Evolutionary conservation across 2,329 filamentous ascomycete species (phyloP).

Genomic region (Fusarium sp.): DNA sequence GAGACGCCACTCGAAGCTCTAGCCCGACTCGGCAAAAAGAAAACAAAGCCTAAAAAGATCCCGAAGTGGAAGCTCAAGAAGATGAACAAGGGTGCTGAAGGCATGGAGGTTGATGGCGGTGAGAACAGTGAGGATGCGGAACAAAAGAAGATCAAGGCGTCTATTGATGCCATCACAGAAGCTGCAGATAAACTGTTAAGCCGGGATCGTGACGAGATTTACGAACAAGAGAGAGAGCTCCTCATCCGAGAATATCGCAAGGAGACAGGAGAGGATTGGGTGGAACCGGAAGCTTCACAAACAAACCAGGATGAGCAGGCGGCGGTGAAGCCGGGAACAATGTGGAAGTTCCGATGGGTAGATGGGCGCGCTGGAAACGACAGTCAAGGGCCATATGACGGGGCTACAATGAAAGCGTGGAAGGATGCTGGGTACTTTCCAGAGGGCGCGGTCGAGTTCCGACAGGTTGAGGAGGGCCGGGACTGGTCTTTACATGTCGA

Average conservation of each 20-base stretch:
- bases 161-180: conserved; percentile 86
- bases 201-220: conserved; percentile 88
- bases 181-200: conserved; percentile 89
- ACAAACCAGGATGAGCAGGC: conserved; percentile 40
- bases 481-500: conserved; percentile 63
- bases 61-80: conserved; percentile 79
- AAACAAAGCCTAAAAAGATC: conserved; percentile 68
- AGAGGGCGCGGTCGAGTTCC: conserved; percentile 81
- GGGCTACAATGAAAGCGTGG: conserved; percentile 89
- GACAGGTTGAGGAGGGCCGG: conserved; percentile 65
- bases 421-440: conserved; percentile 90
- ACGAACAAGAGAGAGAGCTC: conserved; percentile 86
- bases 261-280: conserved; percentile 90
- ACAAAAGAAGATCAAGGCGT: conserved; percentile 75
- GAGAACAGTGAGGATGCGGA: conserved; percentile 69
- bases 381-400: conserved; percentile 89
- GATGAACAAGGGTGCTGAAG: conserved; percentile 63
- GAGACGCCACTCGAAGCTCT: conserved; percentile 92
- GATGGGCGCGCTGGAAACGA: conserved; percentile 84
- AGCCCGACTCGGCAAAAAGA: conserved; percentile 78
- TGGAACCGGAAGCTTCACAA: conserved; percentile 56
- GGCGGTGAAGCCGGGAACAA: conserved; percentile 40
- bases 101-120: conserved; percentile 76
- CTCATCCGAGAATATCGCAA: conserved; percentile 84
- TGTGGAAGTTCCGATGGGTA: conserved; percentile 93